Evolutionary conservation across 2,329 filamentous ascomycete species (phyloP).

Genomic region (Monosporascus sp.): DNA sequence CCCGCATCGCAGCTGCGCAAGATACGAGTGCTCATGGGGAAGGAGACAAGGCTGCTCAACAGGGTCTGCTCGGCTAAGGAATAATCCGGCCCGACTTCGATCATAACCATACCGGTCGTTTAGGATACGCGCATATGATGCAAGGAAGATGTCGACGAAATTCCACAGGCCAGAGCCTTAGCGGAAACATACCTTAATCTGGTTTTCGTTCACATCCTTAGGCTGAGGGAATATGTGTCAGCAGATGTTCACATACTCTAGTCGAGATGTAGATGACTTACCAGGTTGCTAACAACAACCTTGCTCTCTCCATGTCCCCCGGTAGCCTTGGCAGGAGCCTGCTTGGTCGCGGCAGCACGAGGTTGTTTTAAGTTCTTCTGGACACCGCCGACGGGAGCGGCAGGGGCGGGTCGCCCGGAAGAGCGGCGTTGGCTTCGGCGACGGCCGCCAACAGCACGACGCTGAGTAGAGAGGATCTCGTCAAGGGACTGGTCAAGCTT

Average conservation of each 20-base stretch:
- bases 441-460: slow-evolving; percentile 50
- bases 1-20: slow-evolving; percentile 29
- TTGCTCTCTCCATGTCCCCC: slow-evolving; percentile 73
- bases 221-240: slow-evolving; percentile 52
- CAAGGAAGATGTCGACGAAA: slow-evolving; percentile 59
- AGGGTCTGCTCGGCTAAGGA: slow-evolving; percentile 12
- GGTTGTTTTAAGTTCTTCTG: slow-evolving; percentile 67
- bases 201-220: slow-evolving; percentile 89
- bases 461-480: slow-evolving; percentile 84
- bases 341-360: slow-evolving; percentile 55
- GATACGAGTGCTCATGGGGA: slow-evolving; percentile 24
- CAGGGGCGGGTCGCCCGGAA: slow-evolving; percentile 48
- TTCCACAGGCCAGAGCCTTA: slow-evolving; percentile 66
- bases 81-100: slow-evolving; percentile 13
- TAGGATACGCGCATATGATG: slow-evolving; percentile 26
- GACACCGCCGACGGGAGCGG: slow-evolving; percentile 77
- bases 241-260: slow-evolving; percentile 3
- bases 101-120: slow-evolving; percentile 23
- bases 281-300: slow-evolving; percentile 97
- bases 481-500: slow-evolving; percentile 97
- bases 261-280: slow-evolving; percentile 43
- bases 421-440: slow-evolving; percentile 46
- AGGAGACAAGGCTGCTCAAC: slow-evolving; percentile 33
- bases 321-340: slow-evolving; percentile 59
- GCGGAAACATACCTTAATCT: slow-evolving; percentile 99